phyloP scores from a whole-genome alignment of 2,329 filamentous ascomycete genomes.

The Samsoniella hepiali region DNA sequence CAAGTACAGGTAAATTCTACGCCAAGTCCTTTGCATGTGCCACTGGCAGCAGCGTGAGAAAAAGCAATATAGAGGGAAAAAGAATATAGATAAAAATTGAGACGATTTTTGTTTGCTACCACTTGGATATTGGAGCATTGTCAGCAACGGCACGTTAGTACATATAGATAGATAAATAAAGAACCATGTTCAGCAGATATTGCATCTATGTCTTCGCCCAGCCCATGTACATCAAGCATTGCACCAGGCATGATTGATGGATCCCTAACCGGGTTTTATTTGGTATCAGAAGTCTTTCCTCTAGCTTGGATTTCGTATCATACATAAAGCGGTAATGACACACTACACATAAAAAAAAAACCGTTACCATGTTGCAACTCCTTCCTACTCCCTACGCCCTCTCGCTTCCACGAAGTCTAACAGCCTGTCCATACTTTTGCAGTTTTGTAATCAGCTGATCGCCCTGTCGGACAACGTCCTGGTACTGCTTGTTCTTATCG shows the following conservation, averaged over 20 bases:
- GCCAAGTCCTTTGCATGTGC: not conserved
- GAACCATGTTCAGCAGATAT: not conserved
- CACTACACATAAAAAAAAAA: constrained; percentile 11
- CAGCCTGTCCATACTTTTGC: constrained; percentile 97
- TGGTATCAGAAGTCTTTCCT: constrained; percentile 14
- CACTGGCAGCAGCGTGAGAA: not conserved
- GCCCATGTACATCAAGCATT: not conserved
- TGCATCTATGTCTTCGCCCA: not conserved
- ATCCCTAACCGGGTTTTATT: constrained; percentile 3
- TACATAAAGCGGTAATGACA: constrained; percentile 15
- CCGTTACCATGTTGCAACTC: not conserved
- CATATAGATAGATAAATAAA: not conserved
- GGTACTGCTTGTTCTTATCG: constrained; percentile 99
- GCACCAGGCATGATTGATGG: not conserved
- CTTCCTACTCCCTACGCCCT: constrained; percentile 57
- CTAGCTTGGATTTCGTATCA: constrained; percentile 16
- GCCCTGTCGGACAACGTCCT: constrained; percentile 94
- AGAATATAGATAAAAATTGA: not conserved
- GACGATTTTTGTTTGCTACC: not conserved
- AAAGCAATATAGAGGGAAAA: not conserved
- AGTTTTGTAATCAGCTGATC: constrained; percentile 98
- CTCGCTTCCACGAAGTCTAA: constrained; percentile 91
- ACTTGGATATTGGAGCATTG: constrained; percentile 9
- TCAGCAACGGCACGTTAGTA: not conserved
- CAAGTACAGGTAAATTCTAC: constrained; percentile 56